Evolutionary conservation across 805 yeast species (phyloP), one percentile per base, ranked within the genome.

Genomic region (Candida chilensis): DNA sequence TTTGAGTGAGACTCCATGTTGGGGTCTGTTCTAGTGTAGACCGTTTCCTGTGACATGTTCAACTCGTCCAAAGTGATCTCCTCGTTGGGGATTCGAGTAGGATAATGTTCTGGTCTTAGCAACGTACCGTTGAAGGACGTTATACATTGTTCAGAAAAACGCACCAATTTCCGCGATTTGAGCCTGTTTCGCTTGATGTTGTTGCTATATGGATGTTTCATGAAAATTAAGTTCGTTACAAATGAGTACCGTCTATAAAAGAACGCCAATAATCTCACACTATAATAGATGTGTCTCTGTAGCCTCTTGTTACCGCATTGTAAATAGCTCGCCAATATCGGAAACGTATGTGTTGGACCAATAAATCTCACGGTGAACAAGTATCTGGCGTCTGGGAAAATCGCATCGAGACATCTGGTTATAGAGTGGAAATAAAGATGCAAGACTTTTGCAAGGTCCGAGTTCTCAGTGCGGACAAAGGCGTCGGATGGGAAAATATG

Each of bases 91-190:
- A 22, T 5, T 8, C 25, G 11, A 11, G 25, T 22, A 5, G 33
- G 28, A 27, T 24, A 31, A 20, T 31, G 33, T 27, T 25, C 27
- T 25, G 27, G 27, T 7, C 27, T 6, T 5, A 25, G 10, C n/a
- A 25, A 25, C 6, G 27, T 25, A 6, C 18, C 8, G 17, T 25
- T 25, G n/a, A 25, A 25, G 13, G 8, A 5, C 16, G 6, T 25
- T 6, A 25, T 25, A n/a, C 16, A 15, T 7, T 25, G 18, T 16
- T 25, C 27, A 14, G 6, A n/a, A 13, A 8, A 5, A 13, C 7
- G 13, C 7, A 8, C 7, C 6, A 25, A 5, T 7, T 16, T 14
- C 10, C 27, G 8, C 10, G 27, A 25, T 10, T 10, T 13, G 5
- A 15, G 7, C 13, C 27, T 6, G 16, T 25, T 25, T 7, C 10